Evolutionary conservation across 441 rosid species (phyloP), one percentile per base, ranked within the genome.

Genomic region (Syzygium malaccense): DNA sequence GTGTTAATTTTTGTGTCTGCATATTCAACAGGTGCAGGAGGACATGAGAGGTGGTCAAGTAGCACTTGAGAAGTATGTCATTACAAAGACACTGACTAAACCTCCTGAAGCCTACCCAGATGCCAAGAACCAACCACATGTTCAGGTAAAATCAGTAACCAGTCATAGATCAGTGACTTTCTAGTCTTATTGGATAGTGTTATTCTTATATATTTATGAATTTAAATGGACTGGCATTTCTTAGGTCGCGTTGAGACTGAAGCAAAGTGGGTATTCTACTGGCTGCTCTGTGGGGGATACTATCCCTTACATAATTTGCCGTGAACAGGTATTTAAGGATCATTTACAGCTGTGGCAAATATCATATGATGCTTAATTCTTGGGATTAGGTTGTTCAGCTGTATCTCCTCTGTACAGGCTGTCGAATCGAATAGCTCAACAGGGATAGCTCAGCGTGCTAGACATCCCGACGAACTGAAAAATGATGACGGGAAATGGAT

Each of bases 71-170:
- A 95, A 97, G 92, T 98, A 97, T 90, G 93, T 96, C 89, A 98
- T 98, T 90, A 96, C 99, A 90, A 97, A 97, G 95, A 91, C 98
- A 90, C 93, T 98, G 93, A 98, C 99, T 89, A 98, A 97, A 91
- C 95, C 97, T 62, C 99, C 98, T 78, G 97, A 95, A 95, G 97
- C 98, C 86, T 98, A 98, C 92, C 97, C 98, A 87, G 99, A 98
- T 94, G 96, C 97, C 90, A 97, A 94, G 94, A 96, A 95, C 91
- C 99, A 97, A 90, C 99, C 99, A n/a, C 99, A 98, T 91, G 99
- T 96, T 92, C 95, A 95, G 88, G 99, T 98, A 91, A 95, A 96
- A 90, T 89, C 85, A 86, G 86, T 54, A 83, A 90, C 85, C 86
- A 75, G 79, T 87, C 30, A 30, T 85, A 79, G 58, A 55, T 71